Evolutionary conservation across 305 asterid genomes (phyloP).

Genomic region (Rubia peregrina): DNA sequence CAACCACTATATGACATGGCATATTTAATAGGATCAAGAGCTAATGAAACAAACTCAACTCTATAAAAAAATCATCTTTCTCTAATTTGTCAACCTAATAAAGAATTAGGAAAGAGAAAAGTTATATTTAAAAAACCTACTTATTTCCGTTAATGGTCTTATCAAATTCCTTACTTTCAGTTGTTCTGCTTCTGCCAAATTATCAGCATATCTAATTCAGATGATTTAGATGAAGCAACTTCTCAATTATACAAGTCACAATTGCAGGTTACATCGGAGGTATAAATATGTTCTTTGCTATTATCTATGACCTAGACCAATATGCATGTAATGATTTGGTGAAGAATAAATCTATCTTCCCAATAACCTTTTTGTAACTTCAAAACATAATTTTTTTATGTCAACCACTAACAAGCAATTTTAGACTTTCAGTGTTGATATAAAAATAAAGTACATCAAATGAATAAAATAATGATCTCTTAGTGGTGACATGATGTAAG

Average conservation of each 20-base stretch:
- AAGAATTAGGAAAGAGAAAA: too few species aligned
- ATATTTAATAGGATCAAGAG: too few species aligned
- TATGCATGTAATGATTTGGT: neutral
- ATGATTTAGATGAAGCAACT: conserved; percentile 38
- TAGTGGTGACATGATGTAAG: neutral
- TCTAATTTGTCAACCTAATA: too few species aligned
- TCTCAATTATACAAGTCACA: conserved; percentile 44
- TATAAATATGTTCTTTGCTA: conserved; percentile 11
- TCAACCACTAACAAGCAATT: neutral
- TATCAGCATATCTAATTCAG: conserved; percentile 25
- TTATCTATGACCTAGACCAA: neutral
- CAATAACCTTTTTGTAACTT: neutral
- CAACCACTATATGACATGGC: too few species aligned
- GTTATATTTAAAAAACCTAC: too few species aligned
- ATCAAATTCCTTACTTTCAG: too few species aligned
- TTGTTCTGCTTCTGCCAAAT: too few species aligned
- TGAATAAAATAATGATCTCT: neutral
- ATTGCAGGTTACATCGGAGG: conserved; percentile 41
- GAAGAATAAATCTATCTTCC: neutral
- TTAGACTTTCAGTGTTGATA: neutral
- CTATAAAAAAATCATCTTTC: too few species aligned
- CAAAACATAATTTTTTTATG: neutral
- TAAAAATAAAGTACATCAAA: neutral
- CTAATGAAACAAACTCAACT: too few species aligned
- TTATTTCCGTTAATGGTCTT: too few species aligned